These are phyloP conservation scores for Phytopythium aichiense DNA, from an alignment of 352 stramenopile genomes.

Conservation along the genomic window DNA sequence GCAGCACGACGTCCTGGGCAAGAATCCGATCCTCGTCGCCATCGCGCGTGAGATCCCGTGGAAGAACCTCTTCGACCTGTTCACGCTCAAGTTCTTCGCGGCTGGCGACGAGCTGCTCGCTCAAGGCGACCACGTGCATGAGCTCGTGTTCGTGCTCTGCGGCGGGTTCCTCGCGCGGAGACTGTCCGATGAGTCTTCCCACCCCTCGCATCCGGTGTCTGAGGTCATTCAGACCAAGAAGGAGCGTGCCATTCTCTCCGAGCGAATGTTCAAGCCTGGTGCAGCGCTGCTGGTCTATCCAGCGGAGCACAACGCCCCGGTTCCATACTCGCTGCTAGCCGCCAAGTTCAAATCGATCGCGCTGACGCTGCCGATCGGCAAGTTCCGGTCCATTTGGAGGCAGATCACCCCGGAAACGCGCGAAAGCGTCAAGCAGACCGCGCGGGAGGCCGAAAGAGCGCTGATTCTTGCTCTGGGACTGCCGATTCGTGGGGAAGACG, in stretches of 20 bases:
- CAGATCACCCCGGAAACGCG: constrained; percentile 30
- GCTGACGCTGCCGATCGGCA: constrained; percentile 40
- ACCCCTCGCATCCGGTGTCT: too few relatives aligned
- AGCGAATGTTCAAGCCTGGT: constrained; percentile 45
- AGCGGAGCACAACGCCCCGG: constrained; percentile 22
- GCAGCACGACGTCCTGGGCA: constrained; percentile 48
- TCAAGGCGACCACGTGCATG: constrained; percentile 32
- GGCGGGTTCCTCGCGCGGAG: constrained; percentile 35
- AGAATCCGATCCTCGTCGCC: constrained; percentile 36
- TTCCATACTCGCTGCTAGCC: constrained; percentile 36
- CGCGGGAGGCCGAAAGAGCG: constrained; percentile 33
- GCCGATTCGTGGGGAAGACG: constrained; percentile 13
- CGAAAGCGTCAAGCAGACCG: constrained; percentile 25
- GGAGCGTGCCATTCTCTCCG: constrained; percentile 21
- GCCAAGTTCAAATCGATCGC: constrained; percentile 57
- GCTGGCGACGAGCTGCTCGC: constrained; percentile 40
- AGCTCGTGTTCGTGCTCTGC: constrained; percentile 50
- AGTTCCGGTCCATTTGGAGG: constrained; percentile 45
- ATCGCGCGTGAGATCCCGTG: constrained; percentile 48
- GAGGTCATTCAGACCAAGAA: not conserved
- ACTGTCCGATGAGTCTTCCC: constrained; percentile 1
- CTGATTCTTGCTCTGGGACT: constrained; percentile 24
- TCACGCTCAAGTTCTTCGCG: constrained; percentile 45
- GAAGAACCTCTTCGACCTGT: constrained; percentile 60
- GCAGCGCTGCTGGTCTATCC: constrained; percentile 25